A percentile compares a stretch with the other conserved stretches of the same genome.
Evolutionary conservation across 345 rosid species (phyloP).

Genomic region (Turnera subulata): DNA sequence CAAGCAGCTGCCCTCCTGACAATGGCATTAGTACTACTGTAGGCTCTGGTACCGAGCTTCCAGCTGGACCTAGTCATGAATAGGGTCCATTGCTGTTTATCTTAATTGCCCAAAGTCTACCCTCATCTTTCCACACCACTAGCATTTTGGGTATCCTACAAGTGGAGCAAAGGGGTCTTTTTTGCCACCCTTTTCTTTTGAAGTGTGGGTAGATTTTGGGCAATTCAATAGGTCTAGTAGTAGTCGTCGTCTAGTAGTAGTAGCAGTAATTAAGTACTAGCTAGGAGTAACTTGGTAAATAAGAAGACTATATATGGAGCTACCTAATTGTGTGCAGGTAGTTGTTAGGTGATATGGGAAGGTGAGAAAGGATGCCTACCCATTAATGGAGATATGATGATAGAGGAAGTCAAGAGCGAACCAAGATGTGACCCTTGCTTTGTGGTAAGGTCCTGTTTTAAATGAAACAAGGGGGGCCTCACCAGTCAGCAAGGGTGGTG

Average conservation of each 20-base stretch:
- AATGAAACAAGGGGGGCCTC: constrained; percentile 16
- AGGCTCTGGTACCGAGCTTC: constrained; percentile 21
- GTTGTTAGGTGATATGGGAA: not conserved
- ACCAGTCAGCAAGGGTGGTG: constrained; percentile 48
- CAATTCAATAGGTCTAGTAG: constrained; percentile 20
- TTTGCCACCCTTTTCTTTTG: not conserved
- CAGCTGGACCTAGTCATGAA: constrained; percentile 25
- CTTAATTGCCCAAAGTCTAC: constrained; percentile 48
- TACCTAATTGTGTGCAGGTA: constrained; percentile 5
- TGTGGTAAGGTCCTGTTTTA: constrained; percentile 14
- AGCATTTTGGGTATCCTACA: not conserved
- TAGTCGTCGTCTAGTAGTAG: constrained; percentile 3
- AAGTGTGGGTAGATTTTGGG: constrained; percentile 32
- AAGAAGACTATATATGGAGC: constrained; percentile 10
- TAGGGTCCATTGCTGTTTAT: not conserved
- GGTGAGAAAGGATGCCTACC: not conserved
- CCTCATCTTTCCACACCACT: constrained; percentile 3
- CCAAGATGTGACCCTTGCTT: constrained; percentile 52
- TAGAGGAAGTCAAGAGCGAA: constrained; percentile 92
- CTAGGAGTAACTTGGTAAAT: constrained; percentile 23
- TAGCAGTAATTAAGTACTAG: constrained; percentile 5
- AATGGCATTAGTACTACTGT: constrained; percentile 16
- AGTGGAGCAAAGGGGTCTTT: not conserved
- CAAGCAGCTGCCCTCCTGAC: constrained; percentile 7
- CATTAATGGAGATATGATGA: not conserved